Evolutionary conservation across 148 eudicot species (phyloP).

Genomic region (Rhododendron vialii): DNA sequence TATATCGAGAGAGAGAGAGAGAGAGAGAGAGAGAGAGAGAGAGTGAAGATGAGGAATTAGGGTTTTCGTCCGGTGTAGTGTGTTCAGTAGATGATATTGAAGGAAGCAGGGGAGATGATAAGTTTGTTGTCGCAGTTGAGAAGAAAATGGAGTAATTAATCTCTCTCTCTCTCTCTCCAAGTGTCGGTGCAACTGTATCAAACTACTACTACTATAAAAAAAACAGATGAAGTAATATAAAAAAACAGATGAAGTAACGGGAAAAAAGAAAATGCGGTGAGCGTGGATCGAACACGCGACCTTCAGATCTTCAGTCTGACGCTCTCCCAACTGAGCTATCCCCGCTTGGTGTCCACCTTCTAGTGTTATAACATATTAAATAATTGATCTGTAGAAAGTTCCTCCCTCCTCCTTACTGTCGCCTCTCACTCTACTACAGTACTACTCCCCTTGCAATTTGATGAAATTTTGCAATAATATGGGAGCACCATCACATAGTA

Average conservation of each 20-base stretch:
- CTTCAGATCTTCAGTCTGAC: constrained; percentile 79
- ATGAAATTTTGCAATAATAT: too few relatives aligned
- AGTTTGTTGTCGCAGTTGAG: not conserved
- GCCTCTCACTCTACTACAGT: too few relatives aligned
- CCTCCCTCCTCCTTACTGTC: too few relatives aligned
- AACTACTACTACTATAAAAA: not conserved
- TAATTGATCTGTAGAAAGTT: too few relatives aligned
- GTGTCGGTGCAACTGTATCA: not conserved
- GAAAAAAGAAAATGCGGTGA: constrained; percentile 44
- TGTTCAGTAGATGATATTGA: not conserved
- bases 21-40: too few relatives aligned
- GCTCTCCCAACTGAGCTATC: constrained; percentile 66
- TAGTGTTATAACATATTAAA: too few relatives aligned
- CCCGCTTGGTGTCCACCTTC: rapidly evolving
- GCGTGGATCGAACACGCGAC: constrained; percentile 91
- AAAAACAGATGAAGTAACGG: too few relatives aligned
- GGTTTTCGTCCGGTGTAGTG: not conserved
- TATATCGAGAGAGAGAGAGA: too few relatives aligned
- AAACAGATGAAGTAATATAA: too few relatives aligned
- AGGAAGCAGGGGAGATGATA: not conserved
- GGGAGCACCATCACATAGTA: too few relatives aligned
- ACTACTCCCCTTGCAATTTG: too few relatives aligned
- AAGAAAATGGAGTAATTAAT: not conserved
- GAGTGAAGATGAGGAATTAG: not conserved
- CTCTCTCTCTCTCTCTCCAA: not conserved